Evolutionary conservation across 2,329 filamentous ascomycete species (phyloP).

Genomic region (Neofusicoccum umdonicola): DNA sequence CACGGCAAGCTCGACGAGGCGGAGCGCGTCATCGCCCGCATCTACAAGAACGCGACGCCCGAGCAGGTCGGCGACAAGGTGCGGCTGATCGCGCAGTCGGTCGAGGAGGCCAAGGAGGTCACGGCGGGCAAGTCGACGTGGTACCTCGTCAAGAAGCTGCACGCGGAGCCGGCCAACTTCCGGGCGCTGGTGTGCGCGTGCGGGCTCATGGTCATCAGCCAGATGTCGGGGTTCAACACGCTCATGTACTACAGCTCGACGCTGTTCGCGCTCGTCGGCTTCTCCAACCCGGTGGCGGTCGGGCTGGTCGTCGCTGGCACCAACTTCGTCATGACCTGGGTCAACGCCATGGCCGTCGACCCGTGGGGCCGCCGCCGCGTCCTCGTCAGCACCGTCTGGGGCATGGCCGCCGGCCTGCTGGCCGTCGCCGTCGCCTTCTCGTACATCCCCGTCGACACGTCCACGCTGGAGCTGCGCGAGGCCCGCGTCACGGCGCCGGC

Average conservation of each 20-base stretch:
- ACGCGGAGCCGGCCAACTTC: constrained; percentile 44
- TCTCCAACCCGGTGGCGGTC: constrained; percentile 50
- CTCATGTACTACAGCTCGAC: constrained; percentile 47
- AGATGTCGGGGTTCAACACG: constrained; percentile 48
- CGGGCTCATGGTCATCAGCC: constrained; percentile 53
- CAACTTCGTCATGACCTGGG: constrained; percentile 51
- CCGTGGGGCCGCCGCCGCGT: constrained; percentile 46
- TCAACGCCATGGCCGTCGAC: constrained; percentile 50
- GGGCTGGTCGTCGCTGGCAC: constrained; percentile 45
- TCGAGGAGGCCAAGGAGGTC: constrained; percentile 41
- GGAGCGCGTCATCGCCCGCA: constrained; percentile 35
- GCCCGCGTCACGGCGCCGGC: constrained; percentile 34
- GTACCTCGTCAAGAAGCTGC: constrained; percentile 48
- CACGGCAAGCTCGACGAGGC: constrained; percentile 44
- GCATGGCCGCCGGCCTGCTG: constrained; percentile 46
- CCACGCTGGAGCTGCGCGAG: constrained; percentile 39
- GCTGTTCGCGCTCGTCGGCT: constrained; percentile 49
- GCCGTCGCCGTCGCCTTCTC: constrained; percentile 46
- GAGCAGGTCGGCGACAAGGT: constrained; percentile 48
- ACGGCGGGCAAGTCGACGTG: constrained; percentile 40
- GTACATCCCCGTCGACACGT: constrained; percentile 44
- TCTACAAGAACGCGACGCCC: constrained; percentile 44
- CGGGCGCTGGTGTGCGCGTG: constrained; percentile 48
- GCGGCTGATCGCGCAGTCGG: constrained; percentile 38
- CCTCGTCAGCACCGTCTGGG: constrained; percentile 44